These are phyloP conservation scores for Fusarium armeniacum DNA, from an alignment of 2,329 filamentous ascomycete genomes.

Conservation along the genomic window DNA sequence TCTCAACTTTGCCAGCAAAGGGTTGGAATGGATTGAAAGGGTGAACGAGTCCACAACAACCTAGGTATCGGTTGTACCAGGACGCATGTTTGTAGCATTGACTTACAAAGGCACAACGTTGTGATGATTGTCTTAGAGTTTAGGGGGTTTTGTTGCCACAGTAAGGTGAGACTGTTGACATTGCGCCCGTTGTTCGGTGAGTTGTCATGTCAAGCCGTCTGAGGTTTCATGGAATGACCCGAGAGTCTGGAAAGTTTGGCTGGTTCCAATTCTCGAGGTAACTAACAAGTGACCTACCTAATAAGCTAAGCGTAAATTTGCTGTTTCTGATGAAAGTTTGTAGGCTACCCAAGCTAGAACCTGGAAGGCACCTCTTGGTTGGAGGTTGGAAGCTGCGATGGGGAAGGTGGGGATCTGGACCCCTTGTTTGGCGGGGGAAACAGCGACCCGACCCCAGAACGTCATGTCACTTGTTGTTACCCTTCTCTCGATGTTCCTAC, in stretches of 20 bases:
- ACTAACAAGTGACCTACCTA: neutral
- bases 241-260: constrained; percentile 36
- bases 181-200: constrained; percentile 16
- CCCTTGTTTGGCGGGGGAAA: constrained; percentile 33
- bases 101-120: neutral
- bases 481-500: constrained; percentile 18
- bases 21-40: constrained; percentile 6
- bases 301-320: constrained; percentile 9
- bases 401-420: constrained; percentile 27
- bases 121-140: constrained; percentile 19
- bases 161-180: constrained; percentile 5
- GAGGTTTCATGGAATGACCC: constrained; percentile 36
- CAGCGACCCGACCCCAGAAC: constrained; percentile 15
- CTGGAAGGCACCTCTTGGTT: neutral
- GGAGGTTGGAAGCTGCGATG: constrained; percentile 7
- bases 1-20: constrained; percentile 2
- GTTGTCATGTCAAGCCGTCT: constrained; percentile 6
- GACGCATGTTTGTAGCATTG: neutral
- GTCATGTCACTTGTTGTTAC: constrained; percentile 36
- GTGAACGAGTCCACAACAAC: constrained; percentile 1
- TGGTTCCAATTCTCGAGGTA: neutral
- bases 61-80: neutral
- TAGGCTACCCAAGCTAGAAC: neutral
- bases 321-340: constrained; percentile 7
- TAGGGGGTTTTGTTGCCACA: neutral